Percentiles rank a stretch among this genome's conserved stretches.
Evolutionary conservation across 2,329 filamentous ascomycete genomes (phyloP).

Genomic region (Bipolaris bicolor): DNA sequence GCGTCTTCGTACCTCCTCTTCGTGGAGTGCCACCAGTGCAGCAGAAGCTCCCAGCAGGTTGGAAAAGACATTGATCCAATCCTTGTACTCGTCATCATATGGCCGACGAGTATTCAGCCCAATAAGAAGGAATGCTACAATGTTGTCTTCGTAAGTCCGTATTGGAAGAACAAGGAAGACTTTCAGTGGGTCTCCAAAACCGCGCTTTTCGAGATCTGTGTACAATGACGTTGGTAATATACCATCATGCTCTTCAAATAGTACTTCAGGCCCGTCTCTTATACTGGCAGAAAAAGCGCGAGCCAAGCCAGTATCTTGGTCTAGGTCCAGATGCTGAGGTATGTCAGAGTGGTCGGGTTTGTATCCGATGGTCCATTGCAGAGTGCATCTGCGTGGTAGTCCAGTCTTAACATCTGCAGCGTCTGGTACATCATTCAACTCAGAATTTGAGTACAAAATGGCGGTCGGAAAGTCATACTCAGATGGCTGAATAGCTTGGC

Average conservation of each 20-base stretch:
- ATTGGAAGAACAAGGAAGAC: conserved; percentile 15
- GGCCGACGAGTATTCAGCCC: conserved; percentile 26
- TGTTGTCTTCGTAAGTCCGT: conserved; percentile 7
- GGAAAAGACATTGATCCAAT: conserved; percentile 22
- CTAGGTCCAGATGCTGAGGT: conserved; percentile 9
- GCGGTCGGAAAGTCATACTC: conserved; percentile 22
- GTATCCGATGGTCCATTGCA: conserved; percentile 18
- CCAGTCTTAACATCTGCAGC: background rate
- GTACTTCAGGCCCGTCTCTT: background rate
- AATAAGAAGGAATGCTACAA: conserved; percentile 12
- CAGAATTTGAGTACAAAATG: conserved; percentile 15
- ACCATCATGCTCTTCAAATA: conserved; percentile 6
- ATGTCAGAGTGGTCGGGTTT: conserved; percentile 9
- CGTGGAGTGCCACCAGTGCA: conserved; percentile 22
- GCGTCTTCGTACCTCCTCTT: conserved; percentile 22
- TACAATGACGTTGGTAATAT: conserved; percentile 12
- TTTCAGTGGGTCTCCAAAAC: conserved; percentile 17
- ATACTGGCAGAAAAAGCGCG: conserved; percentile 3
- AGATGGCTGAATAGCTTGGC: conserved; percentile 11
- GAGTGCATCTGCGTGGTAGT: background rate
- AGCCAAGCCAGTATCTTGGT: conserved; percentile 5
- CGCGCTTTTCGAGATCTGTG: conserved; percentile 15
- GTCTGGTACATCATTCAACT: background rate
- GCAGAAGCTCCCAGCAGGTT: conserved; percentile 23
- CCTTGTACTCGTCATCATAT: conserved; percentile 25